Percentiles rank a stretch among this genome's conserved stretches.
Conservation (phyloP, 2,329 filamentous ascomycete genomes). For the Pyrenophora tritici-repentis region DNA sequence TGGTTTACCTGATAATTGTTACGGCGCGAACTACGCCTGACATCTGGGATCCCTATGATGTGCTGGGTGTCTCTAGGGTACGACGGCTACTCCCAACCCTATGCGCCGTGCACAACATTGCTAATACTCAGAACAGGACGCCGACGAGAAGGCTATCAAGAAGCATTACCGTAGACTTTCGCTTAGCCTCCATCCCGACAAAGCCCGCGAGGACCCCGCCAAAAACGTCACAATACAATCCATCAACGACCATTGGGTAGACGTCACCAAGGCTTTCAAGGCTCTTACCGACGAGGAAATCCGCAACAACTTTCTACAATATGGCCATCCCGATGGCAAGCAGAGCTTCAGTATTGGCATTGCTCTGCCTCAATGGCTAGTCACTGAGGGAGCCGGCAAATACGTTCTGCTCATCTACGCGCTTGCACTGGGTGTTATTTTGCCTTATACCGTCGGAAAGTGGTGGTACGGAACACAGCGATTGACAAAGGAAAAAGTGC, state of each 20-base stretch:
- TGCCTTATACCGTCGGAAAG: constrained; percentile 90
- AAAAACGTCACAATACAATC: constrained; percentile 89
- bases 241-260: constrained; percentile 87
- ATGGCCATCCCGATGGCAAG: constrained; percentile 95
- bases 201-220: constrained; percentile 77
- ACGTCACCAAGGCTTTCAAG: constrained; percentile 97
- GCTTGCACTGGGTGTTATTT: constrained; percentile 80
- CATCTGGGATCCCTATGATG: constrained; percentile 96
- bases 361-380: constrained; percentile 87
- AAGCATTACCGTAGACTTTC: constrained; percentile 86
- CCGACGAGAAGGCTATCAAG: constrained; percentile 89
- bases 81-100: constrained; percentile 27
- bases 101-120: constrained; percentile 2
- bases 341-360: constrained; percentile 98
- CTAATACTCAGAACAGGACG: constrained; percentile 61
- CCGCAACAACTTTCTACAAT: constrained; percentile 95
- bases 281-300: constrained; percentile 96
- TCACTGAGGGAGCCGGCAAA: constrained; percentile 92
- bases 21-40: constrained; percentile 74
- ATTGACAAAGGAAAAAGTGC: constrained; percentile 88
- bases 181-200: constrained; percentile 89
- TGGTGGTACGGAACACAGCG: constrained; percentile 99
- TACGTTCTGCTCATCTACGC: constrained; percentile 93
- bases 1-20: constrained; percentile 87
- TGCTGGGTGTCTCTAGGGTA: constrained; percentile 83